phyloP scores from a whole-genome alignment of 2,329 filamentous ascomycete species.

The Ophiosphaerella herpotricha region DNA sequence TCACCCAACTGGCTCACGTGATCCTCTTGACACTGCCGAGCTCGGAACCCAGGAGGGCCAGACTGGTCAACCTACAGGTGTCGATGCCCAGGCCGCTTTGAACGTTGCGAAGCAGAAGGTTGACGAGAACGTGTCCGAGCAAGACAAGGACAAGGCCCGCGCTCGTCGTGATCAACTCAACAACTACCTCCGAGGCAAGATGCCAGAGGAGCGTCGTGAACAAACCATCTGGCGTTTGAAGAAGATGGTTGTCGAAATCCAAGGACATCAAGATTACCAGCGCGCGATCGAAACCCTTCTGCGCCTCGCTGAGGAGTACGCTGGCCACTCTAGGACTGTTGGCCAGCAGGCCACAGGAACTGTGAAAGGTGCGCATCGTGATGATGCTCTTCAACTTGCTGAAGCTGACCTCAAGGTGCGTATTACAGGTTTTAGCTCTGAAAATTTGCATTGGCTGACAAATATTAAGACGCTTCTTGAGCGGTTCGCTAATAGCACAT shows the following conservation, averaged over 20 bases:
- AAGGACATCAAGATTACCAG: constrained; percentile 92
- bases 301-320: constrained; percentile 82
- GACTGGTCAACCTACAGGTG: constrained; percentile 51
- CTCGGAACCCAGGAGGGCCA: constrained; percentile 57
- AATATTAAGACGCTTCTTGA: constrained; percentile 77
- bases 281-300: constrained; percentile 89
- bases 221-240: constrained; percentile 91
- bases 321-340: constrained; percentile 70
- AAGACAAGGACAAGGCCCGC: constrained; percentile 52
- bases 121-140: constrained; percentile 67
- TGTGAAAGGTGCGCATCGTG: constrained; percentile 71
- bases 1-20: constrained; percentile 60
- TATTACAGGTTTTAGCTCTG: constrained; percentile 46
- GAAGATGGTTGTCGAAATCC: constrained; percentile 97
- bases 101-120: constrained; percentile 61
- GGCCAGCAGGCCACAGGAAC: constrained; percentile 68
- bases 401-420: constrained; percentile 78
- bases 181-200: constrained; percentile 81
- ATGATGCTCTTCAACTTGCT: constrained; percentile 68
- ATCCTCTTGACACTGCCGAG: constrained; percentile 60
- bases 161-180: constrained; percentile 59
- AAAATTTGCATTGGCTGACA: constrained; percentile 56
- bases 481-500: constrained; percentile 94
- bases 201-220: constrained; percentile 90
- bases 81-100: constrained; percentile 59